These are phyloP conservation scores for Leccinellum rugosiceps DNA, from an alignment of 768 basidiomycete genomes.

Conservation along the genomic window DNA sequence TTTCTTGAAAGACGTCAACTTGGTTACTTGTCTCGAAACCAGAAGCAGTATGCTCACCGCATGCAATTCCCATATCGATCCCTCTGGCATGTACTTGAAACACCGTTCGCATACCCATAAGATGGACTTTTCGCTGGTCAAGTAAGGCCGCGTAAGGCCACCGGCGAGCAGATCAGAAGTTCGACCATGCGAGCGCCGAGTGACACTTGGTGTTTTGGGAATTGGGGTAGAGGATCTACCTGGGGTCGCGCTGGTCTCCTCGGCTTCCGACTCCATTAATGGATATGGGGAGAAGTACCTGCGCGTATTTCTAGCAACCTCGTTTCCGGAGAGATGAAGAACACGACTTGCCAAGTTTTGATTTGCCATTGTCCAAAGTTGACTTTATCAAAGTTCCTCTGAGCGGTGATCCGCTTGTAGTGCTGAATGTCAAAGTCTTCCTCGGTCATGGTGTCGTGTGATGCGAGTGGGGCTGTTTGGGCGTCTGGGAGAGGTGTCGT, in stretches of 20 bases:
- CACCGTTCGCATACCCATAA: slow-evolving; percentile 90
- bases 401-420: slow-evolving; percentile 62
- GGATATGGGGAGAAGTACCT: slow-evolving; percentile 98
- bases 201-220: slow-evolving; percentile 49
- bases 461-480: slow-evolving; percentile 8
- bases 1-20: slow-evolving; percentile 43
- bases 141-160: slow-evolving; percentile 48
- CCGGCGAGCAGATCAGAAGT: slow-evolving; percentile 72
- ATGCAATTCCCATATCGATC: slow-evolving; percentile 67
- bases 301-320: neutral
- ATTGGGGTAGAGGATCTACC: slow-evolving; percentile 23
- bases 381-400: slow-evolving; percentile 85
- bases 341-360: slow-evolving; percentile 71
- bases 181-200: slow-evolving; percentile 63
- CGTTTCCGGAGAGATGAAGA: neutral
- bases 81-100: slow-evolving; percentile 94
- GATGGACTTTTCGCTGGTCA: slow-evolving; percentile 44
- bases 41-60: slow-evolving; percentile 39
- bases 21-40: neutral
- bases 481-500: slow-evolving; percentile 6
- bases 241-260: slow-evolving; percentile 38
- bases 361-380: slow-evolving; percentile 85
- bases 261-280: slow-evolving; percentile 60
- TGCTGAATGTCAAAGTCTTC: slow-evolving; percentile 69
- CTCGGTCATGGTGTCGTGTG: slow-evolving; percentile 49